phyloP scores from a whole-genome alignment of 2,329 filamentous ascomycete species.

The Cordyceps javanica region DNA sequence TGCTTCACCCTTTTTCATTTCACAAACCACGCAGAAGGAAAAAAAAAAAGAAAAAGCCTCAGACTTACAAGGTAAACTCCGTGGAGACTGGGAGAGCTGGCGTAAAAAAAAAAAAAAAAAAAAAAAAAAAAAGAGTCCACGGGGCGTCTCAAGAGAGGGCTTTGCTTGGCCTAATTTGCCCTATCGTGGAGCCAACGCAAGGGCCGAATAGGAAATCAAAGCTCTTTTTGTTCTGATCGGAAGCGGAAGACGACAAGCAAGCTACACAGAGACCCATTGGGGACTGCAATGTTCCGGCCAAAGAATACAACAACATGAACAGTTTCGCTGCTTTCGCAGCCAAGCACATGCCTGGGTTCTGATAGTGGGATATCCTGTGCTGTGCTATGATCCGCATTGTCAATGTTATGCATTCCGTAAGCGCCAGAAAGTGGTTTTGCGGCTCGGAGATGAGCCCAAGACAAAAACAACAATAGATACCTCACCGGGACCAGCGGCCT shows the following conservation, averaged over 20 bases:
- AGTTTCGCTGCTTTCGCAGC: neutral
- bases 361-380: neutral
- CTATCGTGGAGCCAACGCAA: constrained; percentile 7
- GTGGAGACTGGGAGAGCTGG: neutral
- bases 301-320: neutral
- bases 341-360: neutral
- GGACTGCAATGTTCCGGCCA: constrained; percentile 3
- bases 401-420: constrained; percentile 1
- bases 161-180: neutral
- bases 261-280: neutral
- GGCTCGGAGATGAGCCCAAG: constrained; percentile 7
- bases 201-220: constrained; percentile 5
- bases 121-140: neutral
- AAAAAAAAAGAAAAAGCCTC: neutral
- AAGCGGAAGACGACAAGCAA: constrained; percentile 7
- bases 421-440: neutral
- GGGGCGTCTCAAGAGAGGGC: neutral
- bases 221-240: constrained; percentile 6
- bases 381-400: neutral
- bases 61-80: neutral
- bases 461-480: constrained; percentile 7
- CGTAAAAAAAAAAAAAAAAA: neutral
- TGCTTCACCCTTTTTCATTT: constrained; percentile 9
- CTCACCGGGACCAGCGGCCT: neutral
- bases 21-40: neutral